These are phyloP conservation scores for Suillus ampliporus DNA, from an alignment of 768 basidiomycete genomes.

Conservation along the genomic window DNA sequence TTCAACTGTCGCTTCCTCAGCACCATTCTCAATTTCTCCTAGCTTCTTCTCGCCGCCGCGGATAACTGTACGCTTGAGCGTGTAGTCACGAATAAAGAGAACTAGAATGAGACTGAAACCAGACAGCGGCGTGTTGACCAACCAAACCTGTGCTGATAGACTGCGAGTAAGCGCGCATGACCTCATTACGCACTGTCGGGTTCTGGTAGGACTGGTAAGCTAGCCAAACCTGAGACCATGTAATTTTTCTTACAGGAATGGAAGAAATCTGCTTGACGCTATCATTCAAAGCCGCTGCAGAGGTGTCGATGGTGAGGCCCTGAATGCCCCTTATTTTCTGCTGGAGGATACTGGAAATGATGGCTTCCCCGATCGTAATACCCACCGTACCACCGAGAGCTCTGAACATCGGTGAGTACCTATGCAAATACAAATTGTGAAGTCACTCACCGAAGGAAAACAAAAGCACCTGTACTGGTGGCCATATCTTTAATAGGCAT, in stretches of 20 bases:
- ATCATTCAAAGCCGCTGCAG: constrained; percentile 50
- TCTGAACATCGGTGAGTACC: constrained; percentile 39
- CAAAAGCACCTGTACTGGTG: constrained; percentile 44
- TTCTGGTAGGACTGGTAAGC: constrained; percentile 29
- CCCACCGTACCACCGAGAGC: constrained; percentile 77
- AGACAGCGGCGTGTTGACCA: constrained; percentile 42
- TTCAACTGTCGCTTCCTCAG: background rate
- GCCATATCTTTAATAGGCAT: constrained; percentile 55
- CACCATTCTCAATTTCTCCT: constrained; percentile 39
- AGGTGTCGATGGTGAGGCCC: constrained; percentile 43
- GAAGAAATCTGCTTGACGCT: constrained; percentile 49
- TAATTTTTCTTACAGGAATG: constrained; percentile 25
- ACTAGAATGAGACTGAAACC: constrained; percentile 38
- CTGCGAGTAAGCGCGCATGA: constrained; percentile 44
- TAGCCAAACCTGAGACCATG: background rate
- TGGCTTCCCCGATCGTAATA: constrained; percentile 74
- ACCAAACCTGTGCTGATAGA: constrained; percentile 46
- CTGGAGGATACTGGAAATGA: constrained; percentile 60
- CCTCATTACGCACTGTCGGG: constrained; percentile 31
- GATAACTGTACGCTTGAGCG: constrained; percentile 36
- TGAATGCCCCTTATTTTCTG: constrained; percentile 21
- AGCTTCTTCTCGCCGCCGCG: constrained; percentile 15
- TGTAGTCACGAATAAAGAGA: constrained; percentile 41
- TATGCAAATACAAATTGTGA: background rate
- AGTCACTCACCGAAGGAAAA: constrained; percentile 35